Evolutionary conservation across 768 basidiomycete genomes (phyloP).

Genomic region (Boletus vermiculosoides): DNA sequence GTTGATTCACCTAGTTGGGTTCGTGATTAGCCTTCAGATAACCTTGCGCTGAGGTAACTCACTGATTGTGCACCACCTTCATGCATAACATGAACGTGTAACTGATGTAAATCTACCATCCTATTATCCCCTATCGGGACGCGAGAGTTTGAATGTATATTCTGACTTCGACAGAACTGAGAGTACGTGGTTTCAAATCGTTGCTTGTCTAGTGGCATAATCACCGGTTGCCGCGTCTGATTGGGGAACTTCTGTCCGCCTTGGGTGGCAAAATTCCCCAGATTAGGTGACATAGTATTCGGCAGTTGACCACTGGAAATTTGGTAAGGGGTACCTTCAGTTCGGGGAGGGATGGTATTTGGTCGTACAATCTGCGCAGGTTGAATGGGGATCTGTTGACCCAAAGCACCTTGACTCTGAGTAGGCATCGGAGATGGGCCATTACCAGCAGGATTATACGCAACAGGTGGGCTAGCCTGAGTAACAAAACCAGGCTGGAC

Average conservation of each 20-base stretch:
- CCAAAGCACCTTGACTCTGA: constrained; percentile 17
- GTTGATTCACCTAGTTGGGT: constrained; percentile 46
- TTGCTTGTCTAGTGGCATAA: constrained; percentile 46
- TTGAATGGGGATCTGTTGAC: constrained; percentile 35
- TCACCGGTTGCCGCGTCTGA: constrained; percentile 12
- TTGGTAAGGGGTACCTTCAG: constrained; percentile 40
- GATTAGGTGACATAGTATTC: constrained; percentile 36
- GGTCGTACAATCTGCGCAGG: constrained; percentile 31
- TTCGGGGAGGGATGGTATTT: constrained; percentile 37
- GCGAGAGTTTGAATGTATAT: constrained; percentile 39
- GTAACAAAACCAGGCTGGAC: constrained; percentile 22
- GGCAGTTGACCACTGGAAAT: constrained; percentile 29
- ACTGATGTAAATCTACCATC: constrained; percentile 54
- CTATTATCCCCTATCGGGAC: constrained; percentile 51
- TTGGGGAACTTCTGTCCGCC: constrained; percentile 24
- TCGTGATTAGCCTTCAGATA: constrained; percentile 9
- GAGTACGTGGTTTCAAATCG: constrained; percentile 55
- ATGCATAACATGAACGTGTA: constrained; percentile 59
- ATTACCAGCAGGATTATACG: constrained; percentile 22
- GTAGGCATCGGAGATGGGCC: constrained; percentile 21
- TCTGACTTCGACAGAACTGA: constrained; percentile 44
- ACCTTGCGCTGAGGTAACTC: constrained; percentile 17
- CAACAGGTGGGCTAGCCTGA: constrained; percentile 15
- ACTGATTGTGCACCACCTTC: constrained; percentile 55
- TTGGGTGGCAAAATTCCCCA: constrained; percentile 25